Percentiles rank a stretch among this genome's conserved stretches.
Conservation (phyloP, 768 basidiomycete genomes). For the Pleurotus ostreatus region DNA sequence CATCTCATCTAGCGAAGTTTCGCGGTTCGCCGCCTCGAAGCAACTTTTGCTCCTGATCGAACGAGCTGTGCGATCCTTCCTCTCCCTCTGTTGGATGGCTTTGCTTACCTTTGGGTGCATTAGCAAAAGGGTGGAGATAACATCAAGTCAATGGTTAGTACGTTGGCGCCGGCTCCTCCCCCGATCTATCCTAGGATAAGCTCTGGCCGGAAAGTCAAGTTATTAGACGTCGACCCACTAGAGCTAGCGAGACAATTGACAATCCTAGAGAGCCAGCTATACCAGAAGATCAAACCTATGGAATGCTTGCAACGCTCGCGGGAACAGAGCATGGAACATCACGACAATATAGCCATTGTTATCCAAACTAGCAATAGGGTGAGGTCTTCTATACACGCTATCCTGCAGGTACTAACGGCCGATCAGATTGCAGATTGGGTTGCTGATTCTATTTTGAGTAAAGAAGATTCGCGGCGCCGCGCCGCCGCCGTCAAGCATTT, state of each 20-base stretch:
- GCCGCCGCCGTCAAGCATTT: conserved; percentile 84
- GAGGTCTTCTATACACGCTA: conserved; percentile 16
- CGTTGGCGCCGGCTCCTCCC: conserved; percentile 63
- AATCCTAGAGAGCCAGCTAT: conserved; percentile 82
- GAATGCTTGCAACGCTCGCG: conserved; percentile 87
- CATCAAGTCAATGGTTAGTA: conserved; percentile 39
- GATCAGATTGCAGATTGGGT: conserved; percentile 90
- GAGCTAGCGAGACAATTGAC: conserved; percentile 94
- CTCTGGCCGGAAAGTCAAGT: conserved; percentile 59
- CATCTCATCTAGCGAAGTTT: conserved; percentile 59
- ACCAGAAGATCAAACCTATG: conserved; percentile 82
- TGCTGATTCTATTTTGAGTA: conserved; percentile 72
- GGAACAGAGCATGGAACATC: conserved; percentile 66
- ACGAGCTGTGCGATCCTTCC: conserved; percentile 59
- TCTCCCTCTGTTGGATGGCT: neutral
- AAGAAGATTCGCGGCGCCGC: conserved; percentile 81
- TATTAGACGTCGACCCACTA: conserved; percentile 82
- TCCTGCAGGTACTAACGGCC: neutral
- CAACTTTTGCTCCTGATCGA: conserved; percentile 72
- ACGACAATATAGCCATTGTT: conserved; percentile 82
- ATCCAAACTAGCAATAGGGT: conserved; percentile 89
- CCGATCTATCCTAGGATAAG: conserved; percentile 69
- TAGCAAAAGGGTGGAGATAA: conserved; percentile 51
- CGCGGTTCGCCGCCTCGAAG: conserved; percentile 66
- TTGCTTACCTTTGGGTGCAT: conserved; percentile 8